A percentile compares a stretch with the other conserved stretches of the same genome.
Evolutionary conservation across 805 yeast genomes (phyloP).

Genomic region (Yarrowia hollandica): DNA sequence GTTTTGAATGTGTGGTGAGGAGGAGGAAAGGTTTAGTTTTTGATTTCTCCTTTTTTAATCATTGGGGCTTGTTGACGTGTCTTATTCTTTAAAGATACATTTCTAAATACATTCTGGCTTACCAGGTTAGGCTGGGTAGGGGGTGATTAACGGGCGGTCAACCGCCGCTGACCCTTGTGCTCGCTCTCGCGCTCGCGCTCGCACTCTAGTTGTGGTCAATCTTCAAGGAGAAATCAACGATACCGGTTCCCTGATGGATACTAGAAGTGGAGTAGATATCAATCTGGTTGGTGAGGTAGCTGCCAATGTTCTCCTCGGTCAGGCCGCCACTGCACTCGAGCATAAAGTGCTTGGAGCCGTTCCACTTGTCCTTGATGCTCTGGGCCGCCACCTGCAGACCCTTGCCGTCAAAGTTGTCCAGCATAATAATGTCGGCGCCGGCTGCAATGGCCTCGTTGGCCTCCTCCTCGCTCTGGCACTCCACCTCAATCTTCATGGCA

Average conservation of each 20-base stretch:
- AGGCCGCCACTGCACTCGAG: constrained; percentile 94
- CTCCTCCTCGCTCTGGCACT: constrained; percentile 78
- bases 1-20: too few species aligned
- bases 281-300: constrained; percentile 71
- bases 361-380: constrained; percentile 59
- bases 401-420: constrained; percentile 78
- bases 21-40: too few species aligned
- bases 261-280: constrained; percentile 90
- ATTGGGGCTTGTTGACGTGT: too few species aligned
- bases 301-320: constrained; percentile 61
- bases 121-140: too few species aligned
- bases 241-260: constrained; percentile 86
- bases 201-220: constrained; percentile 46
- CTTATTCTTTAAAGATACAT: too few species aligned
- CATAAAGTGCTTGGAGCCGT: constrained; percentile 51
- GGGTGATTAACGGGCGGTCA: too few species aligned
- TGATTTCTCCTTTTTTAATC: too few species aligned
- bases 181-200: too few species aligned
- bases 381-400: constrained; percentile 65
- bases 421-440: constrained; percentile 94
- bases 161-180: too few species aligned
- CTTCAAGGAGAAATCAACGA: constrained; percentile 83
- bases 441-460: constrained; percentile 92
- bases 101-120: background rate
- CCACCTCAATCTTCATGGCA: constrained; percentile 88